Base-by-base conservation (phyloP, 805 yeast genomes). In the Lachancea mirantina region DNA sequence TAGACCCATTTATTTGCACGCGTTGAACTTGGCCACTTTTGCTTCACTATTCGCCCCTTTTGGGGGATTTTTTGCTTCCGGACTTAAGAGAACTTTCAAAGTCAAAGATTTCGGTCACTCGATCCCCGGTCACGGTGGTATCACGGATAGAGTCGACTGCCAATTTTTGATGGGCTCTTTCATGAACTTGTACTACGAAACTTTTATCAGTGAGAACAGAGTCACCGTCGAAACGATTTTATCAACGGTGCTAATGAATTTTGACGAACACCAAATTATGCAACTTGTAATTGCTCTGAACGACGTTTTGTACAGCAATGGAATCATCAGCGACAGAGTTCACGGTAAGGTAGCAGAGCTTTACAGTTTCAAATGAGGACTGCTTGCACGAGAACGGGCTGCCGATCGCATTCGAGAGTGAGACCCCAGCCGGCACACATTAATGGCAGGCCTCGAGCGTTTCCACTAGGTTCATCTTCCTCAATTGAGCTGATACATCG, bases 51-150 rank as follows among this genome's bases (percentile, higher is more conserved):
- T 92, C 57, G 98, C 98, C 3, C 98, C 98, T 39, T 92, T 92
- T 55, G 98, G 98, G 34, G 98, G 98, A 2, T 92, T 92, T 59
- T 92, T 92, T 51, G 97, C 97, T 5, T 80, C 94, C 34, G 98
- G 97, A n/a, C 69, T 92, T 48, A 92, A 92, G 66, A 77, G 98
- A 61, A 85, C 97, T 9, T 88, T 92, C 64, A 84, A 89, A 52
- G 87, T 88, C 35, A 92, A 92, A 62, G 98, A 92, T 61, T 92
- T 92, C 52, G 98, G 97, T 46, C 94, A 89, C 53, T 89, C 97
- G 7, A 92, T 92, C 46, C 98, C 98, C 10, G 98, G 98, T 19
- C 98, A 92, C 55, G 98, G 98, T 42, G 98, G 98, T 46, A 79
- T 92, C 45, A 88, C 96, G 16, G 98, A 92, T 57, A 74, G 98